Conservation (phyloP, 768 basidiomycete species). For the Leccinum fibrillosum region DNA sequence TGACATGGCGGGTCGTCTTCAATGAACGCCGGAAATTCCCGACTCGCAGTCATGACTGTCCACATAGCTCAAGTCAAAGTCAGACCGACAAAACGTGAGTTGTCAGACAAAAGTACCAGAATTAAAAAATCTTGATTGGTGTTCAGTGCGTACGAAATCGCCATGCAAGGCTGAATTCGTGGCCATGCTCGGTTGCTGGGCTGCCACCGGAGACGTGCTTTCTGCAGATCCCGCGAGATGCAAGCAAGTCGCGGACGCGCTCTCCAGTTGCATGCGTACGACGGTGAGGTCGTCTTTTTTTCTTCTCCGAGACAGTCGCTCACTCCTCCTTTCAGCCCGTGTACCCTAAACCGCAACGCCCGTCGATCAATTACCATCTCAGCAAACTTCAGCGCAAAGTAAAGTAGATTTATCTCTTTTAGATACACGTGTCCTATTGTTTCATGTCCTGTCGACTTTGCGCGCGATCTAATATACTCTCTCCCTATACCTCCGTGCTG, state of each 20-base stretch:
- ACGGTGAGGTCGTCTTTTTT: conserved; percentile 52
- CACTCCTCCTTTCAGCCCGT: conserved; percentile 47
- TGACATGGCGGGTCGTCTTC: conserved; percentile 17
- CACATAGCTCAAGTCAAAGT: conserved; percentile 81
- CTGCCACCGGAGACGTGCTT: conserved; percentile 62
- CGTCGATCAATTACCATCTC: conserved; percentile 89
- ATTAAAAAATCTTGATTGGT: too few species aligned
- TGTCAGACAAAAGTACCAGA: background rate
- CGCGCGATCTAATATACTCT: background rate
- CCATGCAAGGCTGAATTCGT: conserved; percentile 51
- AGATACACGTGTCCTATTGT: conserved; percentile 11
- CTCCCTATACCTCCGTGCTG: background rate
- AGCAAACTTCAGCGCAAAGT: conserved; percentile 72
- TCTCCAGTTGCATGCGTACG: conserved; percentile 84
- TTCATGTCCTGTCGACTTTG: background rate
- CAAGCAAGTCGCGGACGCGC: conserved; percentile 50
- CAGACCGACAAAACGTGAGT: conserved; percentile 67
- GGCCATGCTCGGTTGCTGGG: conserved; percentile 85
- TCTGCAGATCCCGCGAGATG: conserved; percentile 49
- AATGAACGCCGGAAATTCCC: conserved; percentile 12
- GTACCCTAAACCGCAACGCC: conserved; percentile 60
- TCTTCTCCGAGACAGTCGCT: conserved; percentile 1
- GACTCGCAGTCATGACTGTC: conserved; percentile 35
- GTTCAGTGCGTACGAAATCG: conserved; percentile 11
- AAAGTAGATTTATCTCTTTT: conserved; percentile 46